Base-by-base conservation (phyloP, 768 basidiomycete species). In the Daedaleopsis sinensis region DNA sequence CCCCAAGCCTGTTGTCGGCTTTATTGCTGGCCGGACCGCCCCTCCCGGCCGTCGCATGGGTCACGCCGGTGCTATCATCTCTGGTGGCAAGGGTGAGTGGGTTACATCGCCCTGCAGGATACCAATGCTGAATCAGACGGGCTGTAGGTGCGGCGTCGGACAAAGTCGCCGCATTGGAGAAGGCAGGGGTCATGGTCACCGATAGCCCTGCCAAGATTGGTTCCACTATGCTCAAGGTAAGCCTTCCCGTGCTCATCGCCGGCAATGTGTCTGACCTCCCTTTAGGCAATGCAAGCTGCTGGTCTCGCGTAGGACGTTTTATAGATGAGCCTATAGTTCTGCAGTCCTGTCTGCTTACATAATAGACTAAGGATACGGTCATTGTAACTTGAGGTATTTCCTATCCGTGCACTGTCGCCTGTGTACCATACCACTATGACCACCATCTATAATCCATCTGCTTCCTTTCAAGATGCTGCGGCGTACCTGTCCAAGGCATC, bases 21-120 rank as follows among this genome's bases (percentile, higher is more conserved):
- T 99, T 78, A 98, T 99, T 71, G 97, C 97, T 58, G 97, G 97
- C 52, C 89, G 93, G 61, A 98, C 97, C 58, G 97, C 97, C 46
- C 97, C 97, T 55, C 97, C 97, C 42, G 97, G 97, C 43, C 83
- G 97, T 70, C 90, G 97, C 67, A 99, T 98, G 96, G 94, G 96
- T 50, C 95, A 98, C 72, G 95, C 96, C 59, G 97, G 97, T 67
- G 97, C 97, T 63, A 98, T 98, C 74, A 98, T 98, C 64, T 88
- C 93, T 55, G 97, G 97, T 63, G 97, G 97, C 47, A 99, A 98
- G 81, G 97, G 96, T 85, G 55, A 68, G 79, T 58, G 52, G 39
- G 43, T 52, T 18, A n/a, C 43, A 18, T 5, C 48, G 27, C 13
- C 10, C 21, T 21, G 21, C 11, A 24, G 1, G 23, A 10, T 3